Conservation (phyloP, 1,139 yeast genomes). For the Kodamaea plutei region DNA sequence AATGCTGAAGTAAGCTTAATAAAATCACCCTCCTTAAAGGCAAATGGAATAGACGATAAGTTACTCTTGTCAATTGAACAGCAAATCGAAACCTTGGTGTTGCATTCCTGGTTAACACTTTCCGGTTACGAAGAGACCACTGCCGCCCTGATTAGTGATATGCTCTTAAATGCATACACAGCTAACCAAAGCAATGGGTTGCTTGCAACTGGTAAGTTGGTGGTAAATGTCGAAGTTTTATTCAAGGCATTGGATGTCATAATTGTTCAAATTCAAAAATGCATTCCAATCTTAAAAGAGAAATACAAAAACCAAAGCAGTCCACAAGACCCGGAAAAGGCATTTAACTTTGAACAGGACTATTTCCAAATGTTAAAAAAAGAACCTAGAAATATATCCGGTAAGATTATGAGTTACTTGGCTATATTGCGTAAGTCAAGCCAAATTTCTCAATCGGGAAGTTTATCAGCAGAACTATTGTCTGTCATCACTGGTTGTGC, state of each 20-base stretch:
- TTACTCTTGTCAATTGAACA: conserved; percentile 58
- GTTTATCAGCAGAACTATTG: conserved; percentile 53
- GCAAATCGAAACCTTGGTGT: conserved; percentile 62
- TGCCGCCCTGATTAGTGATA: conserved; percentile 86
- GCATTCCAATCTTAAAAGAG: conserved; percentile 12
- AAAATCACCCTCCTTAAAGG: conserved; percentile 1
- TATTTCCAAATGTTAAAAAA: conserved; percentile 43
- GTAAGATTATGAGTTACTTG: conserved; percentile 71
- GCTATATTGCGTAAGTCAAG: conserved; percentile 63
- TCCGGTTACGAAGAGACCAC: conserved; percentile 91
- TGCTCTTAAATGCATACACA: conserved; percentile 81
- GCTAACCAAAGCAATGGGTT: conserved; percentile 72
- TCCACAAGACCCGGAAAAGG: conserved; percentile 6
- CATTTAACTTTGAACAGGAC: conserved; percentile 3
- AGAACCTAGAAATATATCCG: conserved; percentile 86
- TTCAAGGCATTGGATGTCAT: conserved; percentile 72
- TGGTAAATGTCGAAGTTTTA: conserved; percentile 69
- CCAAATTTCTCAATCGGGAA: conserved; percentile 52
- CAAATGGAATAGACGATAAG: conserved; percentile 38
- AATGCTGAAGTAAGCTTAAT: too few relatives aligned
- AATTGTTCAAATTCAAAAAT: conserved; percentile 26
- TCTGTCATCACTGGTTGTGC: conserved; percentile 90
- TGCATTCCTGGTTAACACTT: conserved; percentile 82
- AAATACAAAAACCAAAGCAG: conserved; percentile 6
- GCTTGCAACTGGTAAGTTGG: conserved; percentile 67